Conservation (phyloP, 2,329 filamentous ascomycete species). For the Monilinia vaccinii-corymbosi region DNA sequence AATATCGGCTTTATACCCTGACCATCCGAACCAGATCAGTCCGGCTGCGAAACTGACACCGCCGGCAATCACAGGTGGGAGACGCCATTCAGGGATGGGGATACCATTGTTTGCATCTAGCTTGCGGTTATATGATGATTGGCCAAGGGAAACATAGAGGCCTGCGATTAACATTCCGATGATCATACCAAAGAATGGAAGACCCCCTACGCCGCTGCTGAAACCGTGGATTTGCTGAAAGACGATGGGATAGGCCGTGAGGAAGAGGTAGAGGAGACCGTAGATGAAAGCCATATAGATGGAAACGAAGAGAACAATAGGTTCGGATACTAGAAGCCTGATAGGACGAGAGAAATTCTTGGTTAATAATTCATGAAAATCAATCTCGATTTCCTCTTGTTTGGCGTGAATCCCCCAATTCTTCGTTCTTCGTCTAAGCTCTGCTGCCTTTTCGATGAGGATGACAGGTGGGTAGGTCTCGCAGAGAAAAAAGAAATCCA, state of each 20-base stretch:
- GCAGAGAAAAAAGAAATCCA: conserved; percentile 53
- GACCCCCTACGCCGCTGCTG: conserved; percentile 57
- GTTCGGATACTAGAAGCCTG: conserved; percentile 51
- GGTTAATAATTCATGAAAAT: conserved; percentile 51
- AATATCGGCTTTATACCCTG: conserved; percentile 39
- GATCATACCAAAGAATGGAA: conserved; percentile 83
- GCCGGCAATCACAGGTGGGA: conserved; percentile 51
- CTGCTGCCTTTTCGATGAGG: conserved; percentile 49
- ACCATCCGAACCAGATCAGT: conserved; percentile 74
- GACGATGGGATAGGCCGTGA: conserved; percentile 76
- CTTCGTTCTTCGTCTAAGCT: conserved; percentile 53
- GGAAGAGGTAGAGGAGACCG: conserved; percentile 72
- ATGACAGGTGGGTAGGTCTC: conserved; percentile 65
- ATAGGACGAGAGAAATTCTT: conserved; percentile 39
- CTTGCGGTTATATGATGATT: conserved; percentile 61
- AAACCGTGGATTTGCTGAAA: conserved; percentile 67
- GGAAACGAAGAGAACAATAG: conserved; percentile 58
- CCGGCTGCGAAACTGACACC: conserved; percentile 52
- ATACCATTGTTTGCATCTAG: conserved; percentile 57
- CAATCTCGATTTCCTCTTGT: conserved; percentile 62
- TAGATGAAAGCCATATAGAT: conserved; percentile 72
- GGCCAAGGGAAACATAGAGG: conserved; percentile 49
- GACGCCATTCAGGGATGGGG: conserved; percentile 57
- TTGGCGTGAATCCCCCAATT: conserved; percentile 66
- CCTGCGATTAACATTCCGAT: conserved; percentile 62